Percentiles rank a stretch among this genome's conserved stretches.
phyloP scores from a whole-genome alignment of 441 rosid species.

The Adansonia madagascariensis region DNA sequence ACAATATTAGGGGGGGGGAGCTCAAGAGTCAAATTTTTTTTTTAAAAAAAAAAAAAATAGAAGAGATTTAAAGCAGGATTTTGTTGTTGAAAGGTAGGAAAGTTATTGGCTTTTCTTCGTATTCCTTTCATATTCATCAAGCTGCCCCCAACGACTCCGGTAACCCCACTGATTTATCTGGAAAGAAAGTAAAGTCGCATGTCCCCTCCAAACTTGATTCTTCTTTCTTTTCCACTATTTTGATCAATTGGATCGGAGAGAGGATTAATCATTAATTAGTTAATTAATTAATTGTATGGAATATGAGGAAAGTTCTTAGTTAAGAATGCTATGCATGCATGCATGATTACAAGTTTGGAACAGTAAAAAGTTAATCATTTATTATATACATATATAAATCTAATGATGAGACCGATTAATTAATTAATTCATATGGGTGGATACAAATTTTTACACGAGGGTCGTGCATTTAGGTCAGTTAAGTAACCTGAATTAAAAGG shows the following conservation, averaged over 20 bases:
- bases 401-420: too few species aligned
- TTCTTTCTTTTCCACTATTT: not conserved
- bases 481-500: not conserved
- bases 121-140: not conserved
- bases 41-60: too few species aligned
- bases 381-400: too few species aligned
- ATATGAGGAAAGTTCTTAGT: not conserved
- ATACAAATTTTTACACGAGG: too few species aligned
- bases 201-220: not conserved
- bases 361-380: too few species aligned
- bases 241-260: not conserved
- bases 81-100: not conserved
- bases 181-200: not conserved
- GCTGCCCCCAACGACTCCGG: not conserved
- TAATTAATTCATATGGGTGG: too few species aligned
- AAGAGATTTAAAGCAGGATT: not conserved
- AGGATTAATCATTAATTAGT: too few species aligned
- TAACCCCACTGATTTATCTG: not conserved
- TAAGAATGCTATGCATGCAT: too few species aligned
- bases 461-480: not conserved
- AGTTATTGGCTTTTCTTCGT: not conserved
- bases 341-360: not conserved
- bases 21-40: too few species aligned
- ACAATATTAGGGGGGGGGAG: not conserved
- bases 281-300: not conserved